Evolutionary conservation across 2,329 filamentous ascomycete species (phyloP), one percentile per base, ranked within the genome.

Genomic region (Talaromyces sp.): DNA sequence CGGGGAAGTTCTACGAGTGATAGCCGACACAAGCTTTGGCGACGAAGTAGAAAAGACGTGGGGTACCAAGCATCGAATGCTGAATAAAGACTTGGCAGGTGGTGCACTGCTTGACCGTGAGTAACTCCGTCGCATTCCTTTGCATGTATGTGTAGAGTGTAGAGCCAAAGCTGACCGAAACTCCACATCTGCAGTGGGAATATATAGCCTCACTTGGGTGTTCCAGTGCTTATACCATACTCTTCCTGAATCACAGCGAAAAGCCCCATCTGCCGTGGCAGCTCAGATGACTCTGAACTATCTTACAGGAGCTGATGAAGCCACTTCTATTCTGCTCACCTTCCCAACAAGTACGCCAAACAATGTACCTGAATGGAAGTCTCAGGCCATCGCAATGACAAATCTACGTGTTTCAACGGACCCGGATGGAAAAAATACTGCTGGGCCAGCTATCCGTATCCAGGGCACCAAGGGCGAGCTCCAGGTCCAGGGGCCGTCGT

Each of bases 141-240:
- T 17, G 32, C 4, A 38, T 38, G 6, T n/a, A 38, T n/a, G 9
- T n/a, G 35, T 38, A n/a, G 14, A 17, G 35, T 3, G 17, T 35
- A 38, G 10, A 46, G 4, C 7, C 19, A 46, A 46, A 46, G 43
- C 43, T 46, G 19, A 46, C n/a, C 43, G 19, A 26, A 52, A 21
- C 17, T 21, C 17, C 4, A 29, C 21, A 6, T 32, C 13, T 31
- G 3, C 38, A 77, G 75, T 96, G 60, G 92, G 92, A 63, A 89
- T 96, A 74, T 96, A 96, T 79, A 86, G 90, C 55, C 77, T 96
- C 64, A 96, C 91, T 29, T 96, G 91, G 92, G 83, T 95, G 53
- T 96, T 93, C 82, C 90, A 96, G 76, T 88, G 88, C 55, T 82
- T 96, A 29, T 96, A 96, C 77, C 89, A 92, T 73, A 85, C 89